These are phyloP conservation scores for Periconia sp. DNA, from an alignment of 2,329 filamentous ascomycete species.

Conservation along the genomic window DNA sequence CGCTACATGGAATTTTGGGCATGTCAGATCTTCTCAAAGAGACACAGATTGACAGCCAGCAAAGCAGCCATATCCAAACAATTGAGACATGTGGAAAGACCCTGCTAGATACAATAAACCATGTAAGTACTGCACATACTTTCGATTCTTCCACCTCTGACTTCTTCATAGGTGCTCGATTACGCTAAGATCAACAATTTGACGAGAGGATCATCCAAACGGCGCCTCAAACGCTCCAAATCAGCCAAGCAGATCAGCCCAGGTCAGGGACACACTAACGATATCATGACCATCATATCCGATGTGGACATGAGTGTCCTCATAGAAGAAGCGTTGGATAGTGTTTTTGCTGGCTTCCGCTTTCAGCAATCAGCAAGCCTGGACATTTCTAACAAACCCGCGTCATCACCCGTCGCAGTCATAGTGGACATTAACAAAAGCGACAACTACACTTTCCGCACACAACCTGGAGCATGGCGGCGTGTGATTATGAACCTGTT, in stretches of 20 bases:
- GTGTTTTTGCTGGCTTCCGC: constrained; percentile 40
- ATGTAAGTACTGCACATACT: constrained; percentile 23
- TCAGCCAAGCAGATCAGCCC: constrained; percentile 35
- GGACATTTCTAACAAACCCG: constrained; percentile 18
- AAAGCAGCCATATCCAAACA: constrained; percentile 46
- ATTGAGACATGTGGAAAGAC: constrained; percentile 45
- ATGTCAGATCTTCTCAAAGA: constrained; percentile 39
- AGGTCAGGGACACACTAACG: constrained; percentile 33
- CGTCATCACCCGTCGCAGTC: constrained; percentile 27
- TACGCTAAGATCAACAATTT: constrained; percentile 46
- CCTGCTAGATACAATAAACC: constrained; percentile 46
- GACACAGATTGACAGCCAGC: constrained; percentile 32
- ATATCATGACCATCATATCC: constrained; percentile 37
- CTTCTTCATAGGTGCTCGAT: constrained; percentile 34
- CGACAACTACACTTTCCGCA: constrained; percentile 39
- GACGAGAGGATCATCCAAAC: constrained; percentile 29
- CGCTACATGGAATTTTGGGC: constrained; percentile 62
- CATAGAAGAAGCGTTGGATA: constrained; percentile 41
- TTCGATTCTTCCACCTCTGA: constrained; percentile 12
- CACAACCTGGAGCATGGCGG: constrained; percentile 42
- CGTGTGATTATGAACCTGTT: constrained; percentile 45
- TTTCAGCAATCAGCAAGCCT: constrained; percentile 33
- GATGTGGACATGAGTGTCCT: constrained; percentile 39
- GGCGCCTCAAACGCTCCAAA: constrained; percentile 31
- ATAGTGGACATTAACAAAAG: constrained; percentile 40